phyloP scores from a whole-genome alignment of 202 grass and related monocot species.

The Bolboschoenoplectus hybrid region DNA sequence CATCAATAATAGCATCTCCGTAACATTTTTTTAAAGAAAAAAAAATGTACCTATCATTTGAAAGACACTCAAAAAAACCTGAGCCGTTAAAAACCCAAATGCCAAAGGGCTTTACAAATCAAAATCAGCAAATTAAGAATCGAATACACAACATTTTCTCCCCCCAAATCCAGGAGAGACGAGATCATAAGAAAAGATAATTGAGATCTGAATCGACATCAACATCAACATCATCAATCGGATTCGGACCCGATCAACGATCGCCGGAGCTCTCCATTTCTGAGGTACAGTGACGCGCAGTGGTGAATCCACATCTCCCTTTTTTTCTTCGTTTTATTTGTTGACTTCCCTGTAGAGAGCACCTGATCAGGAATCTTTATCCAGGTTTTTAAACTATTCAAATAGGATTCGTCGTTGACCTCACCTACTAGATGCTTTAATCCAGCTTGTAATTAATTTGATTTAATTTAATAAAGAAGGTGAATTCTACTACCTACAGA shows the following conservation, averaged over 20 bases:
- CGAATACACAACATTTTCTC: not conserved
- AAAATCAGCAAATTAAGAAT: not conserved
- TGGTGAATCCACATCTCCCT: not conserved
- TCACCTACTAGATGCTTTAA: not conserved
- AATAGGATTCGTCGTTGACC: not conserved
- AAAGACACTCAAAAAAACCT: not conserved
- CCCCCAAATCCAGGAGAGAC: not conserved
- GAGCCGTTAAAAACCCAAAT: not conserved
- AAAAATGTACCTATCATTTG: not conserved
- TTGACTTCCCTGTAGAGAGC: not conserved
- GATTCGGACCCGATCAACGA: not conserved
- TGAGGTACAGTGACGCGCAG: not conserved
- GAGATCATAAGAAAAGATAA: no score
- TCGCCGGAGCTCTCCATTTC: slow-evolving; percentile 21
- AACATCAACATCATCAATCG: not conserved
- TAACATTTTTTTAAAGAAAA: no score
- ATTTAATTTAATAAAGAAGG: not conserved
- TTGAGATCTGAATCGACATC: not conserved
- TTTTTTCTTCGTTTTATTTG: not conserved
- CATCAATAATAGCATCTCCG: no score
- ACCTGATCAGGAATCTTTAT: not conserved
- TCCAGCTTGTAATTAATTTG: not conserved
- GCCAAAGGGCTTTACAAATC: not conserved
- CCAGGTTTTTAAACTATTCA: slow-evolving; percentile 4
- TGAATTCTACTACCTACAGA: not conserved